Conservation (phyloP, 352 stramenopile genomes). For the Saprolegnia diclina region DNA sequence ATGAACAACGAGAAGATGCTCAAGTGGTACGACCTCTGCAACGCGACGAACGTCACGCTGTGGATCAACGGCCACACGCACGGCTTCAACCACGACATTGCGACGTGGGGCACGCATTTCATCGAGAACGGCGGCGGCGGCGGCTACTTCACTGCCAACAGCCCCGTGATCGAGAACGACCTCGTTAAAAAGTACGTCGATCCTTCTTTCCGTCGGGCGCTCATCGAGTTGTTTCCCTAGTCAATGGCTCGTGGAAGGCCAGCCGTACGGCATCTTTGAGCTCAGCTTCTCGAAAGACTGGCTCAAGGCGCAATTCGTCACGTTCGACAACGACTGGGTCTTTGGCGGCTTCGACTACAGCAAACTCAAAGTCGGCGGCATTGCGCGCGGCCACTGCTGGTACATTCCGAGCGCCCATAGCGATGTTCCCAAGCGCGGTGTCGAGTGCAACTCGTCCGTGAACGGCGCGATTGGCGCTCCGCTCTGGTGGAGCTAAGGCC, state of each 20-base stretch:
- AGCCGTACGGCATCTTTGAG: constrained; percentile 82
- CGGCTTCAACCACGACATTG: constrained; percentile 68
- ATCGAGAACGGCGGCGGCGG: constrained; percentile 64
- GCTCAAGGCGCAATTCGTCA: constrained; percentile 78
- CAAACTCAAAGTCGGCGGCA: constrained; percentile 66
- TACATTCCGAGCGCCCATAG: constrained; percentile 46
- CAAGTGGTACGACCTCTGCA: constrained; percentile 52
- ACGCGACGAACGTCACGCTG: constrained; percentile 42
- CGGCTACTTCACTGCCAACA: constrained; percentile 64
- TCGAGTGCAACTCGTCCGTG: constrained; percentile 42
- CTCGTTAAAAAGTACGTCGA: constrained; percentile 29
- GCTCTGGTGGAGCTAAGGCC: constrained; percentile 2
- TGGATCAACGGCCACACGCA: constrained; percentile 75
- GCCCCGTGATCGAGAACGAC: constrained; percentile 26
- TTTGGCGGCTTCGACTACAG: constrained; percentile 64
- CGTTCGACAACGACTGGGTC: constrained; percentile 70
- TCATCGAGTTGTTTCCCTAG: constrained; percentile 23
- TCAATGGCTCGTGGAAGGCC: constrained; percentile 66
- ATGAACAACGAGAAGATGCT: constrained; percentile 60
- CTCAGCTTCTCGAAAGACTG: constrained; percentile 83
- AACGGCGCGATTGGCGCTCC: constrained; percentile 21
- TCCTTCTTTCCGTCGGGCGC: no score
- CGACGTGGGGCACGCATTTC: constrained; percentile 76
- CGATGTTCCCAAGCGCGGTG: constrained; percentile 28
- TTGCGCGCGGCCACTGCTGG: constrained; percentile 81